Conservation (phyloP, 2,329 filamentous ascomycete species). For the Beauveria bassiana region DNA sequence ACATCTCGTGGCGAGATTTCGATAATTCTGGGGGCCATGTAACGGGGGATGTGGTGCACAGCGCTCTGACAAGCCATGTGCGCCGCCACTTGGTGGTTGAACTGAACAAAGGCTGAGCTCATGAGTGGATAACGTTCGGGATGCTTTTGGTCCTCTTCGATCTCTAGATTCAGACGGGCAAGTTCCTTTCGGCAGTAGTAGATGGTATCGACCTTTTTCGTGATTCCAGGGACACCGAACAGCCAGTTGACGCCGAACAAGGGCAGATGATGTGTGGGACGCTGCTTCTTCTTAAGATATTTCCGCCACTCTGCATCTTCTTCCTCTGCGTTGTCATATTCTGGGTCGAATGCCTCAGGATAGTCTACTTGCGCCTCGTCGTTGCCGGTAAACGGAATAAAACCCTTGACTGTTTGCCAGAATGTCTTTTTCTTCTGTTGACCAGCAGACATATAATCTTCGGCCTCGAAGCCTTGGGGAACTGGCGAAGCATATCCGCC, state of each 20-base stretch:
- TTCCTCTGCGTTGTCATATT: slow-evolving; percentile 49
- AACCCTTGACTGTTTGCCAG: slow-evolving; percentile 42
- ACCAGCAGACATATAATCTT: slow-evolving; percentile 20
- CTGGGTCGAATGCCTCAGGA: slow-evolving; percentile 52
- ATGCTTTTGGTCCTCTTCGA: slow-evolving; percentile 80
- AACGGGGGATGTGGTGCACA: slow-evolving; percentile 82
- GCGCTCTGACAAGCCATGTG: slow-evolving; percentile 96
- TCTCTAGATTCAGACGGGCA: slow-evolving; percentile 81
- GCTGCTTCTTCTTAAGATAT: slow-evolving; percentile 72
- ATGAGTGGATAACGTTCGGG: slow-evolving; percentile 82
- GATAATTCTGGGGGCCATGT: slow-evolving; percentile 88
- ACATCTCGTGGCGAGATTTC: slow-evolving; percentile 92
- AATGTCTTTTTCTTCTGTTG: slow-evolving; percentile 34
- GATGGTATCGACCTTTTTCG: slow-evolving; percentile 90
- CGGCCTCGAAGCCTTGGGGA: slow-evolving; percentile 45
- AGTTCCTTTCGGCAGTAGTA: slow-evolving; percentile 83
- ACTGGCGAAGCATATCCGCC: slow-evolving; percentile 55
- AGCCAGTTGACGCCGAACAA: slow-evolving; percentile 59
- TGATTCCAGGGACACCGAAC: slow-evolving; percentile 67
- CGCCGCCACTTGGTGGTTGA: slow-evolving; percentile 93
- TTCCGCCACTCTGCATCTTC: slow-evolving; percentile 69
- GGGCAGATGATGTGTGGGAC: slow-evolving; percentile 76
- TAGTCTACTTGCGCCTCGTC: slow-evolving; percentile 47
- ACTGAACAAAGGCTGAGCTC: slow-evolving; percentile 97
- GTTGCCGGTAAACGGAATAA: slow-evolving; percentile 42